Conservation (phyloP, 768 basidiomycete genomes). For the Calocera cornea region DNA sequence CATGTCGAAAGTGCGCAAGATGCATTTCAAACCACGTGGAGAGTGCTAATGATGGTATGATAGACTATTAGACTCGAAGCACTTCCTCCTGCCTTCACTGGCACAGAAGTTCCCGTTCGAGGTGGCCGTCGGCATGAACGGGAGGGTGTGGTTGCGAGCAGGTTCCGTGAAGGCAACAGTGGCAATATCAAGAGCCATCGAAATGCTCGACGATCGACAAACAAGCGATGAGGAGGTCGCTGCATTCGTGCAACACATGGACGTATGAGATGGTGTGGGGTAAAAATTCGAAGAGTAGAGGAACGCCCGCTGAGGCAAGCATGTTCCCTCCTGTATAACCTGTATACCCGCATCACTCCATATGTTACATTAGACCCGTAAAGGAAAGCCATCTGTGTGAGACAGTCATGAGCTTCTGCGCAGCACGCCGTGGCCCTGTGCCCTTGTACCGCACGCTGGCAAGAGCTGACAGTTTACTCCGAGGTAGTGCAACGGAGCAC, state of each 20-base stretch:
- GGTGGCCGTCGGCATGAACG: conserved; percentile 80
- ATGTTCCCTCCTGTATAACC: too few relatives aligned
- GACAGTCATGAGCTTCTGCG: too few relatives aligned
- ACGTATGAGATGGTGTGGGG: background rate
- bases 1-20: conserved; percentile 65
- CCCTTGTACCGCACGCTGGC: too few relatives aligned
- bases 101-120: conserved; percentile 78
- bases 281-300: too few relatives aligned
- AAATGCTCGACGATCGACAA: conserved; percentile 49
- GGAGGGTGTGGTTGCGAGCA: conserved; percentile 76
- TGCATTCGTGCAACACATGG: background rate
- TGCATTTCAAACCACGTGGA: conserved; percentile 7
- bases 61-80: conserved; percentile 66
- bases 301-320: too few relatives aligned
- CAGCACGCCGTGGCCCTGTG: too few relatives aligned
- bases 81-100: conserved; percentile 69
- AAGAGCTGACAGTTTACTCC: too few relatives aligned
- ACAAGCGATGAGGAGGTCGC: conserved; percentile 5
- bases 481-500: too few relatives aligned
- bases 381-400: too few relatives aligned
- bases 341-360: too few relatives aligned
- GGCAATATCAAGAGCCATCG: conserved; percentile 61
- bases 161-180: conserved; percentile 63
- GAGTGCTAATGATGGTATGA: background rate
- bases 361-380: too few relatives aligned